phyloP scores from a whole-genome alignment of 345 rosid genomes.

The Salix arbutifolia region DNA sequence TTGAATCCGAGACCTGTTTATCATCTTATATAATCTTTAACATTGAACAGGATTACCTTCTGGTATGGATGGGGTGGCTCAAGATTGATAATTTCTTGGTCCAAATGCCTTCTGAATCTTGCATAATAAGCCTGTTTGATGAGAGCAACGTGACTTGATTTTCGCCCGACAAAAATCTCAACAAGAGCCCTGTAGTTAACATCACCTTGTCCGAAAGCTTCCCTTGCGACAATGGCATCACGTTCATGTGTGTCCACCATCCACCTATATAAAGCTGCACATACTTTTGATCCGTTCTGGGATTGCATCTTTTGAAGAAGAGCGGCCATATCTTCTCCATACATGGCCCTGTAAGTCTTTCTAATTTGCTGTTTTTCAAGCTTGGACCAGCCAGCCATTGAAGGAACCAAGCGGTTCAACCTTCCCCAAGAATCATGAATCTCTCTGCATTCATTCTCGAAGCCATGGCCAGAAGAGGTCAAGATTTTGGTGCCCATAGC shows the following conservation, averaged over 20 bases:
- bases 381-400: conserved; percentile 33
- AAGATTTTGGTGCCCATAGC: conserved; percentile 37
- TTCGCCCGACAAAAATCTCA: conserved; percentile 57
- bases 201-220: conserved; percentile 40
- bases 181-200: conserved; percentile 38
- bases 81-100: conserved; percentile 48
- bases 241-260: conserved; percentile 49
- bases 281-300: conserved; percentile 11
- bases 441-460: conserved; percentile 47
- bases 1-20: neutral
- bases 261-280: conserved; percentile 38
- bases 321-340: conserved; percentile 36
- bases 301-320: conserved; percentile 13
- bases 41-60: conserved; percentile 33
- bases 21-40: neutral
- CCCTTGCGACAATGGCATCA: conserved; percentile 46
- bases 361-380: conserved; percentile 31
- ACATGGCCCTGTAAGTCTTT: conserved; percentile 37
- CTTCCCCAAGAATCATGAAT: conserved; percentile 45
- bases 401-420: conserved; percentile 20
- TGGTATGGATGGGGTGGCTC: conserved; percentile 64
- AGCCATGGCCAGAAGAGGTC: conserved; percentile 15
- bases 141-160: conserved; percentile 54
- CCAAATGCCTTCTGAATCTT: conserved; percentile 43
- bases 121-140: conserved; percentile 50